Evolutionary conservation across 306 rosid species (phyloP).

Genomic region (Luffa acutangula): DNA sequence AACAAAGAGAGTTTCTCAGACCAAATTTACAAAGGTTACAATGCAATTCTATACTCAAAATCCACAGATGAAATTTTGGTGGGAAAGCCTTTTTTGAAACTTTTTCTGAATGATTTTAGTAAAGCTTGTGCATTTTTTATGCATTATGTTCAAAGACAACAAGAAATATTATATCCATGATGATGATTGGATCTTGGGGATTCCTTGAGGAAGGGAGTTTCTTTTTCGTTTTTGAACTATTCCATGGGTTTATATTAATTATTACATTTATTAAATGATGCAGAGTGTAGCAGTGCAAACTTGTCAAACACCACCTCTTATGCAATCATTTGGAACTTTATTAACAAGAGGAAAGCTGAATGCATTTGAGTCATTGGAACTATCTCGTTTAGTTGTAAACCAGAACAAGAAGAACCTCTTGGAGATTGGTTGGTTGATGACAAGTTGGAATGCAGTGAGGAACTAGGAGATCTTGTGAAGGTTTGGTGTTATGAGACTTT

Average conservation of each 20-base stretch:
- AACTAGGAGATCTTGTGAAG: constrained; percentile 98
- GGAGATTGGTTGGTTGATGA: constrained; percentile 99
- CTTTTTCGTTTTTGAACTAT: background rate
- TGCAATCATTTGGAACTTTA: constrained; percentile 97
- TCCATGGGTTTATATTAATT: background rate
- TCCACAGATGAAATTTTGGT: constrained; percentile 77
- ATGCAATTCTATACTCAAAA: constrained; percentile 85
- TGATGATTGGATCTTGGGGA: background rate
- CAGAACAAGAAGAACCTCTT: constrained; percentile 95
- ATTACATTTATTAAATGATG: constrained; percentile 5
- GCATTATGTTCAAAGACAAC: background rate
- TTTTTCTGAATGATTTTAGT: too few species aligned
- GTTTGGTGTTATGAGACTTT: too few species aligned
- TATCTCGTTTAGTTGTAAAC: constrained; percentile 94
- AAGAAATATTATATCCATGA: background rate
- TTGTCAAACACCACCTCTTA: constrained; percentile 96
- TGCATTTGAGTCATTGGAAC: constrained; percentile 87
- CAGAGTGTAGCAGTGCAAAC: constrained; percentile 99
- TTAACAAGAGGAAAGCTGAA: constrained; percentile 91
- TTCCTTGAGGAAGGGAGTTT: background rate
- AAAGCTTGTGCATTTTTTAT: too few species aligned
- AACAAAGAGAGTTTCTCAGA: constrained; percentile 17
- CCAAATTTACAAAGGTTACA: constrained; percentile 65
- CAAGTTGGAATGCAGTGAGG: constrained; percentile 99
- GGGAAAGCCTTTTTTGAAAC: too few species aligned